phyloP scores from a whole-genome alignment of 306 rosid species.

The Cajanus cajan region DNA sequence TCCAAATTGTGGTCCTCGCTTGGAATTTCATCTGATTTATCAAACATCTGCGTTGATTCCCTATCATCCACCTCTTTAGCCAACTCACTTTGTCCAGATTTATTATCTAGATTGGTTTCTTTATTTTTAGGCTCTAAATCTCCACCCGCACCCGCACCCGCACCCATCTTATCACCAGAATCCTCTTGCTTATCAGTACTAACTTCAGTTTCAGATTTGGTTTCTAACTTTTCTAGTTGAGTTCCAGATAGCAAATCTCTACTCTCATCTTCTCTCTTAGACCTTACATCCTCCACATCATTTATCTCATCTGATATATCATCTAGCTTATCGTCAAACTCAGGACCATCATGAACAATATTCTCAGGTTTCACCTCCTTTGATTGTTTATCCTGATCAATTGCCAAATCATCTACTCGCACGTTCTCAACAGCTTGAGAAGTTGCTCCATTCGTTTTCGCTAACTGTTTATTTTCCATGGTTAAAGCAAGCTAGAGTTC shows the following conservation, averaged over 20 bases:
- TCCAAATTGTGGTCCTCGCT: constrained; percentile 59
- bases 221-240: constrained; percentile 31
- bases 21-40: constrained; percentile 46
- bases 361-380: constrained; percentile 35
- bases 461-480: constrained; percentile 45
- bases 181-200: constrained; percentile 9
- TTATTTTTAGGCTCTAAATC: constrained; percentile 34
- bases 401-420: constrained; percentile 33
- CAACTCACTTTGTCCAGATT: constrained; percentile 12
- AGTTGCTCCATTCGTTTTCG: constrained; percentile 29
- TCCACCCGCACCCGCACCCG: too few species aligned
- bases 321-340: constrained; percentile 16
- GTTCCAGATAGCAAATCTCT: constrained; percentile 21
- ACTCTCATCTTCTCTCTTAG: constrained; percentile 19
- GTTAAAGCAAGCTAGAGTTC: constrained; percentile 26
- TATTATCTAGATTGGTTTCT: constrained; percentile 28
- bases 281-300: constrained; percentile 4
- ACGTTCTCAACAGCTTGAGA: constrained; percentile 37
- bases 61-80: constrained; percentile 25
- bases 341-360: constrained; percentile 23
- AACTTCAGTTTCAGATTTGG: constrained; percentile 32
- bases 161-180: constrained; percentile 35
- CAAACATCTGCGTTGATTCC: constrained; percentile 31
- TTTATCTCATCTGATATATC: constrained; percentile 21
- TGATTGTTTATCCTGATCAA: constrained; percentile 31